phyloP scores from a whole-genome alignment of 495 filamentous ascomycete species.

The Hypoxylon lienhwacheense region DNA sequence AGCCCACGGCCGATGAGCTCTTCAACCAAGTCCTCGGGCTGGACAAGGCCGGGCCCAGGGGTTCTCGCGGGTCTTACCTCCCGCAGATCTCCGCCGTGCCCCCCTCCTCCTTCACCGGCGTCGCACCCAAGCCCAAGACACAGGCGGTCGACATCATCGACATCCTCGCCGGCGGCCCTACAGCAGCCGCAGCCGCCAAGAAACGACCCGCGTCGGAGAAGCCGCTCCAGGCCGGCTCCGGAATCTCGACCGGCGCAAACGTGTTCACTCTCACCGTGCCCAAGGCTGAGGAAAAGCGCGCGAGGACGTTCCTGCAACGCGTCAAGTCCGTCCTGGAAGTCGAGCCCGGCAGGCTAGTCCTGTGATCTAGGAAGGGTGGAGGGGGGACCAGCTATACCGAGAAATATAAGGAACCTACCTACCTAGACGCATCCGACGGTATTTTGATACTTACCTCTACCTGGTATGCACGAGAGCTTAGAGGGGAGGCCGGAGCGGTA shows the following conservation, averaged over 20 bases:
- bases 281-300: slow-evolving; percentile 76
- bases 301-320: slow-evolving; percentile 76
- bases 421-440: too few species aligned
- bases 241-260: slow-evolving; percentile 62
- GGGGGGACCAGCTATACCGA: too few species aligned
- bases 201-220: slow-evolving; percentile 36
- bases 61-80: slow-evolving; percentile 59
- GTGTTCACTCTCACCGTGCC: slow-evolving; percentile 78
- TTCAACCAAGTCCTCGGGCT: slow-evolving; percentile 86
- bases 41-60: slow-evolving; percentile 50
- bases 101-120: slow-evolving; percentile 35
- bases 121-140: slow-evolving; percentile 37
- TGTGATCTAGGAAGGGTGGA: too few species aligned
- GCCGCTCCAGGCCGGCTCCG: too few species aligned
- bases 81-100: slow-evolving; percentile 72
- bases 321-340: slow-evolving; percentile 79
- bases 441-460: too few species aligned
- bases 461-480: too few species aligned
- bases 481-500: too few species aligned
- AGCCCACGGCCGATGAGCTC: slow-evolving; percentile 75
- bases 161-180: slow-evolving; percentile 60
- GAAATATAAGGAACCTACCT: too few species aligned
- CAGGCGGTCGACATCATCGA: slow-evolving; percentile 78
- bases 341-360: slow-evolving; percentile 78
- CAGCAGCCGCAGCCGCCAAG: slow-evolving; percentile 37